A percentile compares a stretch with the other conserved stretches of the same genome.
phyloP scores from a whole-genome alignment of 1,139 yeast species.

The Kluyveromyces sp. region DNA sequence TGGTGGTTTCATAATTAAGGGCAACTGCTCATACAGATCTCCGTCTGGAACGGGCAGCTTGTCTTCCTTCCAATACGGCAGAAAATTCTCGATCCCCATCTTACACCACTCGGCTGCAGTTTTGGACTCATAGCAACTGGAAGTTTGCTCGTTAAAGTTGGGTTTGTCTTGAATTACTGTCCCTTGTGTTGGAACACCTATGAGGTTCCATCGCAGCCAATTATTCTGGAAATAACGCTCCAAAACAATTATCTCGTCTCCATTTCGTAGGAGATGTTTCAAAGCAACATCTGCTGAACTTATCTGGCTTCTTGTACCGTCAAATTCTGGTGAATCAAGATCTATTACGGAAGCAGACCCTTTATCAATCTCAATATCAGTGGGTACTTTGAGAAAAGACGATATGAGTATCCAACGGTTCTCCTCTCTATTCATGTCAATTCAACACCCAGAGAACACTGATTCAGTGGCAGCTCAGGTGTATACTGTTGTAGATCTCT shows the following conservation, averaged over 20 bases:
- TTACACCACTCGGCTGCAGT: conserved; percentile 12
- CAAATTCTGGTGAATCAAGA: neutral
- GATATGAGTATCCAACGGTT: conserved; percentile 5
- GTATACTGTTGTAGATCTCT: neutral
- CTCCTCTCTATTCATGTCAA: neutral
- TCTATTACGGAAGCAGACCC: conserved; percentile 4
- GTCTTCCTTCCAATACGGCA: conserved; percentile 19
- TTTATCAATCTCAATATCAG: conserved; percentile 1
- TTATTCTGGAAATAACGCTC: conserved; percentile 8
- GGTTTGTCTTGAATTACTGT: conserved; percentile 1
- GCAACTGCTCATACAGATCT: conserved; percentile 7
- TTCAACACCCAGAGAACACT: neutral
- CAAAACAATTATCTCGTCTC: conserved; percentile 2
- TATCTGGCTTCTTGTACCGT: neutral
- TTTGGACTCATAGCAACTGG: conserved; percentile 1
- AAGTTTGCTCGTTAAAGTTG: conserved; percentile 1
- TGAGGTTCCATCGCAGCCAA: conserved; percentile 8
- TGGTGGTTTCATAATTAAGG: conserved; percentile 20
- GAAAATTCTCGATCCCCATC: conserved; percentile 13
- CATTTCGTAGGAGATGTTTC: conserved; percentile 7
- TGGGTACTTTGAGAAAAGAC: conserved; percentile 8
- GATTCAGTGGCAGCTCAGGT: neutral
- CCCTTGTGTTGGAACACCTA: neutral
- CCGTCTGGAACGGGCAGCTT: neutral
- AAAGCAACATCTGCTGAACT: neutral